phyloP scores from a whole-genome alignment of 495 filamentous ascomycete species.

The Parathielavia hyrcaniae region DNA sequence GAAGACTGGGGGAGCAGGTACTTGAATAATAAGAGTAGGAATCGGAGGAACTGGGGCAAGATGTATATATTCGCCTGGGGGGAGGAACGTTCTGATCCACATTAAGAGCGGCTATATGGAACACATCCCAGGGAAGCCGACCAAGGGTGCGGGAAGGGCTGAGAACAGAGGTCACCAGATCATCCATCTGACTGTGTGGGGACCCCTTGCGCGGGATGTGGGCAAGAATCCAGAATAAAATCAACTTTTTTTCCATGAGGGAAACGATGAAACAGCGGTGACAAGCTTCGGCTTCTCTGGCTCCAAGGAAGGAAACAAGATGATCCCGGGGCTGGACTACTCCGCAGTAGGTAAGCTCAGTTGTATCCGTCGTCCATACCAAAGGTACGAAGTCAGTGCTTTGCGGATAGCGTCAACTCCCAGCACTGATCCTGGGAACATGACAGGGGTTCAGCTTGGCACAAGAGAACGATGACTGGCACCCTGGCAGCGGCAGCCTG shows the following conservation, averaged over 20 bases:
- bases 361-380: conserved; percentile 11
- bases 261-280: conserved; percentile 35
- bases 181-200: conserved; percentile 36
- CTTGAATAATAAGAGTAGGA: conserved; percentile 13
- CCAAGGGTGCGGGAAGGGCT: conserved; percentile 30
- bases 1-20: conserved; percentile 6
- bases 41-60: conserved; percentile 5
- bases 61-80: conserved; percentile 13
- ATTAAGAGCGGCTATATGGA: conserved; percentile 15
- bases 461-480: conserved; percentile 12
- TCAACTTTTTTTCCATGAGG: conserved; percentile 14
- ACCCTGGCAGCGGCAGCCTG: conserved; percentile 15
- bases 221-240: conserved; percentile 24
- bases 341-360: conserved; percentile 28
- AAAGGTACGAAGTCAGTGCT: conserved; percentile 27
- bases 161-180: conserved; percentile 35
- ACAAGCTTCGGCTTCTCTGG: conserved; percentile 25
- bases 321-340: conserved; percentile 25
- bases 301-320: conserved; percentile 20
- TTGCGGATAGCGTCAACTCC: conserved; percentile 19
- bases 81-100: conserved; percentile 10
- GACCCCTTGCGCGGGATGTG: conserved; percentile 23
- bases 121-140: conserved; percentile 16
- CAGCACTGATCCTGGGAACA: conserved; percentile 13
- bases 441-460: conserved; percentile 21